Conservation (phyloP, 495 filamentous ascomycete genomes). For the Aspergillus saccharolyticus region DNA sequence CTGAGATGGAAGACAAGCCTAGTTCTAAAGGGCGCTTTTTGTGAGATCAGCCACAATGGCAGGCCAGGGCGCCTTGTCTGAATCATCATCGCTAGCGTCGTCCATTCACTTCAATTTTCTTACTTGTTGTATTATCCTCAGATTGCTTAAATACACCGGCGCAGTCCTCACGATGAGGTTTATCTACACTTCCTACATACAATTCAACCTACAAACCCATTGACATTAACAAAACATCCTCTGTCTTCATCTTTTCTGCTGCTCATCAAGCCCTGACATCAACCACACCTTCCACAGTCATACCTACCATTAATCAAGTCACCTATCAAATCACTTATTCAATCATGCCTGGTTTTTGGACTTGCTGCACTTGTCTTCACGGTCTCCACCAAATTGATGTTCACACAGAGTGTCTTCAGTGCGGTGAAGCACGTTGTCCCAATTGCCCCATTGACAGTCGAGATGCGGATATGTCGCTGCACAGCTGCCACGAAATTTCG, state of each 20-base stretch:
- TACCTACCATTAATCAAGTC: neutral
- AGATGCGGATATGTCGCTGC: neutral
- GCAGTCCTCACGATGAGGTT: neutral
- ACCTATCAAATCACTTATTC: neutral
- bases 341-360: slow-evolving; percentile 1
- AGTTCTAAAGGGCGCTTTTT: neutral
- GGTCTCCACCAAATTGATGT: neutral
- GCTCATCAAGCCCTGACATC: neutral
- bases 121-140: neutral
- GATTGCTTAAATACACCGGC: slow-evolving; percentile 1
- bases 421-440: neutral
- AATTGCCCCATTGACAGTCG: neutral
- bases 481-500: slow-evolving; percentile 4
- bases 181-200: neutral
- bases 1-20: neutral
- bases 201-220: neutral
- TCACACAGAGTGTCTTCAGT: neutral
- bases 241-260: neutral
- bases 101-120: neutral
- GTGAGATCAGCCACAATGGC: slow-evolving; percentile 5
- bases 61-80: slow-evolving; percentile 3
- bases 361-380: neutral
- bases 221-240: neutral
- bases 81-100: slow-evolving; percentile 6
- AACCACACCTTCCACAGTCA: neutral